Base-by-base conservation (phyloP, 1,139 yeast species). In the Taiozyma sp. region DNA sequence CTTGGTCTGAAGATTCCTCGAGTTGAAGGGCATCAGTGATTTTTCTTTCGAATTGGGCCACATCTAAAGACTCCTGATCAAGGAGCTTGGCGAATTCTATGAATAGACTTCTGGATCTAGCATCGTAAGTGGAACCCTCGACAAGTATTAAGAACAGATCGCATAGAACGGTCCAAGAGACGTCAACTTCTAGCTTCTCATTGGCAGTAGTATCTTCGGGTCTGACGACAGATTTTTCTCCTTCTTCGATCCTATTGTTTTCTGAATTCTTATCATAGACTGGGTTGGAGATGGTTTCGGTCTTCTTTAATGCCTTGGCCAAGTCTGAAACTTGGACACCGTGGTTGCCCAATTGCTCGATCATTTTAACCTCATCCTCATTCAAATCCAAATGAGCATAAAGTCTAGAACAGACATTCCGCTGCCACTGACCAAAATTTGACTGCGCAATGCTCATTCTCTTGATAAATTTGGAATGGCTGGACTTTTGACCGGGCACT, bases 91-190 rank as follows among this genome's bases (percentile, higher is more conserved):
- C 93, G 63, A 92, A 91, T 32, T 72, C 69, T 46, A 87, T 71
- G 13, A 95, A 70, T 23, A 93, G 70, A 0, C 95, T 78, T 54
- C 98, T 75, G 4, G 98, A 91, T 44, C 99, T 77, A 13, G 97
- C 73, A 66, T 95, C 99, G 65, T 91, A 95, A 50, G 83, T 80
- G 0, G 97, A 92, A 57, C 92, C 96, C 49, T 92, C 83, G 23
- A 93, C 71, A 3, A 93, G 73, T 4, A 90, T 76, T 44, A 95
- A 71, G 63, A 93, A 91, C 50, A 95, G 70, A 66, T 95, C 99
- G 68, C 99, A 95, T 1, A 93, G 73, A 9, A 93, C 78, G 0
- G 97, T 92, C 99, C 99, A 93, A 40, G 93, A 81, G 42, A 93
- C 79, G 64, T 92, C 97, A 51, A 91, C 80, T 34, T 84, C 83